Base-by-base conservation (phyloP, 768 basidiomycete species). In the Lepiota venenata region DNA sequence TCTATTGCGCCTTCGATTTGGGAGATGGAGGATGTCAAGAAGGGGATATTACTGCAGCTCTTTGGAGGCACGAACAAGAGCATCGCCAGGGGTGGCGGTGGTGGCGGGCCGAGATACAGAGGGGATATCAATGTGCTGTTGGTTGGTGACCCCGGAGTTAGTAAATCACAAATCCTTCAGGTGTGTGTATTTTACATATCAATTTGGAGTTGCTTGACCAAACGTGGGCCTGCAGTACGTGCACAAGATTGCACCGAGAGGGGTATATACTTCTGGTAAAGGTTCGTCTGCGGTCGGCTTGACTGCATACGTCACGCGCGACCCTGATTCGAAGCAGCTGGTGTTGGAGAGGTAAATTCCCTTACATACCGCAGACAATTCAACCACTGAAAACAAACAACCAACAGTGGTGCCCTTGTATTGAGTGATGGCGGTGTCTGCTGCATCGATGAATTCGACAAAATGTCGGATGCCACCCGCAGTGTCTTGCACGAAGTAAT, bases 401-500 rank as follows among this genome's bases (percentile, higher is more conserved):
- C 22, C 48, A 49, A 11, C 60, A 93, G 93, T 73, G 95, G 95
- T 57, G 95, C 95, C 0, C 83, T 98, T 10, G 95, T 97, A 1
- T 71, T 98, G 56, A 92, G 90, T 66, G 96, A 98, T 60, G 96
- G 96, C 1, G 96, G 95, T 67, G 93, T 98, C 4, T 98, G 94
- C 67, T 98, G 96, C 66, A 98, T 98, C 60, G 96, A 98, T 61
- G 96, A 98, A 70, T 98, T 99, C 62, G 97, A 99, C 74, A 99
- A 99, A 71, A 99, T 99, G 97, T 94, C 95, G 35, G 88, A 98
- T 57, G 84, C 91, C 4, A 98, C 97, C 41, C 87, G 97, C 44
- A 98, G 97, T 66, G 96, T 98, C 8, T 82, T 99, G 42, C 97
- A 99, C 70, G 96, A 98, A 83, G 95, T 97, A 14, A 98, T 98